Conservation (phyloP, 2,329 filamentous ascomycete species). For the Endothia cerciana region DNA sequence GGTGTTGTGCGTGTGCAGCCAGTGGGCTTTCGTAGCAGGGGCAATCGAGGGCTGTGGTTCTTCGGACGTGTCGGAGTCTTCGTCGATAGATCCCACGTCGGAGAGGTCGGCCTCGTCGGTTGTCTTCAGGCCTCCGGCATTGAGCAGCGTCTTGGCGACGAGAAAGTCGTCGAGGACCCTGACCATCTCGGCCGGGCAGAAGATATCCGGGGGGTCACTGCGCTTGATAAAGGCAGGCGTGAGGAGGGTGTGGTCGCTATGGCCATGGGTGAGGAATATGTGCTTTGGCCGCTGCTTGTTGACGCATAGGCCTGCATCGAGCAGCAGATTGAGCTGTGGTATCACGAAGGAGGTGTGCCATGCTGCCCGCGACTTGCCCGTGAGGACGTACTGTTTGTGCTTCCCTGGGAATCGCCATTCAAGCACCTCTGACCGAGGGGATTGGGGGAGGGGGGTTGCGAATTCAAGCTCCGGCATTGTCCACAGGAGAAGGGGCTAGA, state of each 20-base stretch:
- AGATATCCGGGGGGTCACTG: constrained; percentile 51
- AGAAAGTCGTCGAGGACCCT: constrained; percentile 46
- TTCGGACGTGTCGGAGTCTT: constrained; percentile 27
- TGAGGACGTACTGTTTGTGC: constrained; percentile 46
- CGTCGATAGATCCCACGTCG: constrained; percentile 27
- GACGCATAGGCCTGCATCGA: constrained; percentile 52
- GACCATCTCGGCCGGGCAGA: constrained; percentile 47
- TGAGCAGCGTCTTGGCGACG: constrained; percentile 46
- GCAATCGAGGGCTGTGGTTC: not conserved
- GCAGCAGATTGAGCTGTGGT: constrained; percentile 52
- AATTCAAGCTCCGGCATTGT: constrained; percentile 36
- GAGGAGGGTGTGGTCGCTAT: constrained; percentile 51
- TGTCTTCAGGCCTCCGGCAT: constrained; percentile 43
- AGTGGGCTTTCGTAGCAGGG: constrained; percentile 23
- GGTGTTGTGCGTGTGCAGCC: constrained; percentile 45
- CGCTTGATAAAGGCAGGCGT: constrained; percentile 48
- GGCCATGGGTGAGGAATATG: constrained; percentile 55
- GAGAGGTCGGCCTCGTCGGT: constrained; percentile 30
- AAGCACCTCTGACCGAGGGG: constrained; percentile 47
- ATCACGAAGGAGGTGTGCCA: constrained; percentile 58
- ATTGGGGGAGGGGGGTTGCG: constrained; percentile 49
- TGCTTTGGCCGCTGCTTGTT: constrained; percentile 52
- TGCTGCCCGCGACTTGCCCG: constrained; percentile 52
- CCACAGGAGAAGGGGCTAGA: not conserved
- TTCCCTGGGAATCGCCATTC: constrained; percentile 52